These are phyloP conservation scores for Euphorbia tirucalli DNA, from an alignment of 345 rosid genomes.

Conservation along the genomic window DNA sequence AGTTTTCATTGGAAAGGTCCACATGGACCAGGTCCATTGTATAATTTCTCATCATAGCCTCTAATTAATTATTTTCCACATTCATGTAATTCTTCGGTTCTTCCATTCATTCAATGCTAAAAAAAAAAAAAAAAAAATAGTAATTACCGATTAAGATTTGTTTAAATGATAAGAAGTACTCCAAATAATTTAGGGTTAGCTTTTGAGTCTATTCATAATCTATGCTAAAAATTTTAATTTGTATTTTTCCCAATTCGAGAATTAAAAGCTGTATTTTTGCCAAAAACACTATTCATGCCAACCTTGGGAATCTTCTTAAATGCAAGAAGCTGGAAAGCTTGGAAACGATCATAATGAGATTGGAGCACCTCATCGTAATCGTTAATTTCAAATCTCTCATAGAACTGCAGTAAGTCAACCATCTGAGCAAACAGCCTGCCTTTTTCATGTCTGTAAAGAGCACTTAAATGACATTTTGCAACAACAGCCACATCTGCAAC, in stretches of 20 bases:
- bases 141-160: no score
- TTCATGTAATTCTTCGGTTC: no score
- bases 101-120: no score
- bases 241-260: slow-evolving; percentile 4
- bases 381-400: slow-evolving; percentile 97
- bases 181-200: no score
- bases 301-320: slow-evolving; percentile 95
- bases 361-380: slow-evolving; percentile 94
- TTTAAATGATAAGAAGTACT: no score
- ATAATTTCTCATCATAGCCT: no score
- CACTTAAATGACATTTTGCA: slow-evolving; percentile 89
- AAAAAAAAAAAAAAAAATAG: no score
- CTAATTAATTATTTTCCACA: no score
- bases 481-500: slow-evolving; percentile 96
- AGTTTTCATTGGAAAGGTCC: no score
- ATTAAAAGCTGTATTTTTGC: slow-evolving; percentile 1
- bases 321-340: slow-evolving; percentile 85
- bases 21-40: no score
- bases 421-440: slow-evolving; percentile 94
- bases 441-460: slow-evolving; percentile 74
- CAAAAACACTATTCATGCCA: slow-evolving; percentile 15
- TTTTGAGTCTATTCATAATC: no score
- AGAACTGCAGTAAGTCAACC: slow-evolving; percentile 92
- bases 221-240: no score
- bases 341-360: slow-evolving; percentile 79